phyloP scores from a whole-genome alignment of 2,329 filamentous ascomycete species.

The Paraphoma chrysanthemicola region DNA sequence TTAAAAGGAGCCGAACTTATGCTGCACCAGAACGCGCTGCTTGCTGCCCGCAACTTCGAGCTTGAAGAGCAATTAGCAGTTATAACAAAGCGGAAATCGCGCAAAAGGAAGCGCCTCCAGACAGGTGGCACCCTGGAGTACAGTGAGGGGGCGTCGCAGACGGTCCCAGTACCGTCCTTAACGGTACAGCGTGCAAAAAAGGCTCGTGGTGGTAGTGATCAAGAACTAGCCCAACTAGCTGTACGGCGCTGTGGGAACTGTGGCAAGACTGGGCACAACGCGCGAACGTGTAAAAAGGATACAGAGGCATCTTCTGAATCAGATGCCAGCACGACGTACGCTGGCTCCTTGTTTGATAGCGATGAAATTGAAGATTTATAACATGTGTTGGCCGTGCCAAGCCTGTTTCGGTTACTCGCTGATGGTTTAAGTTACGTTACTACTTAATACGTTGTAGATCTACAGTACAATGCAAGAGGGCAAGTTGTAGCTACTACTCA shows the following conservation, averaged over 20 bases:
- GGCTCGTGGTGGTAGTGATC: constrained; percentile 12
- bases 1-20: constrained; percentile 13
- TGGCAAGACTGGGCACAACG: constrained; percentile 14
- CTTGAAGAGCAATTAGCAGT: constrained; percentile 12
- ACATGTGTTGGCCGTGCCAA: background rate
- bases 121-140: background rate
- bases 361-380: too few relatives aligned
- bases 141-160: background rate
- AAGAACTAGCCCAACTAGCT: constrained; percentile 14
- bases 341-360: too few relatives aligned
- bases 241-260: constrained; percentile 17
- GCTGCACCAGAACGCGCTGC: constrained; percentile 5
- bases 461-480: too few relatives aligned
- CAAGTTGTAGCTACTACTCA: too few relatives aligned
- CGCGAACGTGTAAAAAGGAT: constrained; percentile 15
- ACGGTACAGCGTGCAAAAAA: constrained; percentile 1
- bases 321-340: too few relatives aligned
- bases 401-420: background rate
- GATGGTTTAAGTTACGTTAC: background rate
- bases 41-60: background rate
- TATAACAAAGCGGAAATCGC: constrained; percentile 7
- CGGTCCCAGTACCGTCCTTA: too few relatives aligned
- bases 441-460: too few relatives aligned
- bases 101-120: background rate
- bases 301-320: too few relatives aligned